A percentile compares a stretch with the other conserved stretches of the same genome.
Conservation (phyloP, 805 yeast genomes). For the Candida namnaoensis region DNA sequence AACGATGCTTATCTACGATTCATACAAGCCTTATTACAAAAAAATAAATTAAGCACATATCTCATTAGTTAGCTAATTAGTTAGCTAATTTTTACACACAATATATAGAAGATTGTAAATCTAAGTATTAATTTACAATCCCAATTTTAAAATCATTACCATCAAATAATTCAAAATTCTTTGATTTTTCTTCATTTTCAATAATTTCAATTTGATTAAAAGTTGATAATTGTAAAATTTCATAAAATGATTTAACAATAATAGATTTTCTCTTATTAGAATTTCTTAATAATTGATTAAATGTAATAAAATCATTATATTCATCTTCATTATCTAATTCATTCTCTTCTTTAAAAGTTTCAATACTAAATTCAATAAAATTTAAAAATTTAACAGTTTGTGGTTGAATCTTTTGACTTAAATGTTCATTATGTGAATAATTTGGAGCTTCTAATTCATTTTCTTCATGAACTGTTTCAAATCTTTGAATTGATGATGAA, state of each 20-base stretch:
- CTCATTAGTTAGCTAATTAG: no score
- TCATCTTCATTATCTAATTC: conserved; percentile 1
- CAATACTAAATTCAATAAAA: conserved; percentile 10
- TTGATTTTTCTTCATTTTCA: background rate
- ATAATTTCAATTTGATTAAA: conserved; percentile 8
- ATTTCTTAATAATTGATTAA: conserved; percentile 9
- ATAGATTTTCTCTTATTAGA: conserved; percentile 2
- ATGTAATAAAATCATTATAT: conserved; percentile 2
- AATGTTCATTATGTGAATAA: background rate
- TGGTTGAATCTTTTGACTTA: background rate
- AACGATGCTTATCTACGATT: no score
- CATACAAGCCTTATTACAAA: no score
- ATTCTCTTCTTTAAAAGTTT: background rate
- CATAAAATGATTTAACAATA: conserved; percentile 17
- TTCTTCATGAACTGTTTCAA: conserved; percentile 5
- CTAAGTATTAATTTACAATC: no score
- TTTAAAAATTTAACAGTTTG: conserved; percentile 13
- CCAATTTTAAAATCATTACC: conserved; percentile 6
- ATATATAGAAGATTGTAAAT: no score
- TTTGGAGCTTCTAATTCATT: background rate
- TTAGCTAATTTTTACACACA: no score
- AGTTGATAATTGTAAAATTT: conserved; percentile 16
- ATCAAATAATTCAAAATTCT: conserved; percentile 3
- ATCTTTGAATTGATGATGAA: conserved; percentile 6
- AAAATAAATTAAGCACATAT: no score